These are phyloP conservation scores for Pseudogymnoascus sp. DNA, from an alignment of 2,329 filamentous ascomycete species.

Conservation along the genomic window DNA sequence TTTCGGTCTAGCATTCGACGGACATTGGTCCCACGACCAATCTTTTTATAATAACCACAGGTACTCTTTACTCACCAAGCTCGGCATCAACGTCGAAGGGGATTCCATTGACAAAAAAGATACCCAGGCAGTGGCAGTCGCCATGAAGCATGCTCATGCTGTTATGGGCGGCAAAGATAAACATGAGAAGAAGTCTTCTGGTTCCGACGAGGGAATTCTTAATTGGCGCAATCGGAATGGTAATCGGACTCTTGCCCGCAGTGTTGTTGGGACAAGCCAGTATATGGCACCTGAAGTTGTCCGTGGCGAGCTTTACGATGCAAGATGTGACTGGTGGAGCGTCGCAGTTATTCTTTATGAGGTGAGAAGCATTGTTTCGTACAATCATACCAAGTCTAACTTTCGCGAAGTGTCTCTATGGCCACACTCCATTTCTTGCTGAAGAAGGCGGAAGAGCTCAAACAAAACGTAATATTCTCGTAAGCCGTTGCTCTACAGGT, in stretches of 20 bases:
- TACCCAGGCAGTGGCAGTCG: slow-evolving; percentile 32
- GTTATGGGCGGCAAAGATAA: slow-evolving; percentile 33
- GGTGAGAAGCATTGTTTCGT: slow-evolving; percentile 29
- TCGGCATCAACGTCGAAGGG: slow-evolving; percentile 65
- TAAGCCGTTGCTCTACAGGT: slow-evolving; percentile 32
- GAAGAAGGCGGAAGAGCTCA: slow-evolving; percentile 64
- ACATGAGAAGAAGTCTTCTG: slow-evolving; percentile 29
- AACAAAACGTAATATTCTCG: slow-evolving; percentile 80
- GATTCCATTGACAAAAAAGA: slow-evolving; percentile 62
- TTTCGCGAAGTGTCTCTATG: slow-evolving; percentile 64
- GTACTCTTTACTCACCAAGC: slow-evolving; percentile 66
- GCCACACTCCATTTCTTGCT: slow-evolving; percentile 79
- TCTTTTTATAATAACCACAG: slow-evolving; percentile 78
- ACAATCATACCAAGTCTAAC: neutral
- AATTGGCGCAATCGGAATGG: slow-evolving; percentile 62
- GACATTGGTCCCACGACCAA: slow-evolving; percentile 88
- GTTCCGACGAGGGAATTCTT: slow-evolving; percentile 40
- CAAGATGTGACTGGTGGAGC: slow-evolving; percentile 94
- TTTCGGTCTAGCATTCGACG: slow-evolving; percentile 91
- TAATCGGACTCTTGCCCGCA: slow-evolving; percentile 66
- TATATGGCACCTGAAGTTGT: slow-evolving; percentile 98
- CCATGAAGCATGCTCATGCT: slow-evolving; percentile 31
- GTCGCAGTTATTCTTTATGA: slow-evolving; percentile 91
- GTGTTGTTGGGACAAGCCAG: slow-evolving; percentile 89
- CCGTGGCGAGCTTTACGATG: slow-evolving; percentile 73